These are phyloP conservation scores for Dactylellina parvicollis DNA, from an alignment of 2,329 filamentous ascomycete species.

Conservation along the genomic window DNA sequence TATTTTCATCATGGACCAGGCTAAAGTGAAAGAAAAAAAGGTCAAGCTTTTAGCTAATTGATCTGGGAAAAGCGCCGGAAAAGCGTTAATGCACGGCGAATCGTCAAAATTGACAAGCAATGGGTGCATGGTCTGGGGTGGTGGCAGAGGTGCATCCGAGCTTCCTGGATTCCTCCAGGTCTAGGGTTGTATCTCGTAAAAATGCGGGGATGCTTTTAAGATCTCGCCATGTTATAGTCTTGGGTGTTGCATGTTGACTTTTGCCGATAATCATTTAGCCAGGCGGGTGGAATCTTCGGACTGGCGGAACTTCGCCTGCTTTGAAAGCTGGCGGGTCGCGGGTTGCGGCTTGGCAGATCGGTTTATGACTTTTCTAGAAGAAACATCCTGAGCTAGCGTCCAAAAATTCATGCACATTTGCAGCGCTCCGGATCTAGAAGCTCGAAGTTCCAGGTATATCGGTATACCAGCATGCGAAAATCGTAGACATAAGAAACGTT, in stretches of 20 bases:
- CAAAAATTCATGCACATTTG: too few species aligned
- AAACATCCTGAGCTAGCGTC: too few species aligned
- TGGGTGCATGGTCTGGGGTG: conserved; percentile 26
- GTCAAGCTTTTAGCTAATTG: conserved; percentile 18
- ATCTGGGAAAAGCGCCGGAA: conserved; percentile 1
- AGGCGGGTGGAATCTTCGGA: conserved; percentile 40
- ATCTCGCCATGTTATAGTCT: not conserved
- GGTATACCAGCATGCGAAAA: not conserved
- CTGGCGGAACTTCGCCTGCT: conserved; percentile 17
- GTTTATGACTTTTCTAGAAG: too few species aligned
- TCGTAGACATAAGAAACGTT: not conserved
- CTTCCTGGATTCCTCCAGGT: conserved; percentile 47
- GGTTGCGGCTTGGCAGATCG: not conserved
- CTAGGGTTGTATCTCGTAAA: conserved; percentile 17
- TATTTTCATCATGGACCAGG: not conserved
- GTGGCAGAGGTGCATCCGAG: conserved; percentile 33
- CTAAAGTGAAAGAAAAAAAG: conserved; percentile 15
- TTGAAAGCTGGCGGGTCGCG: too few species aligned
- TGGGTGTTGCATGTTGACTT: conserved; percentile 20
- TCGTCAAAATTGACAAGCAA: conserved; percentile 11
- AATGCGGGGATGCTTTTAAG: conserved; percentile 38
- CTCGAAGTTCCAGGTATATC: too few species aligned
- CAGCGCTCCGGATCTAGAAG: not conserved
- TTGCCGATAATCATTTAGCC: conserved; percentile 43
- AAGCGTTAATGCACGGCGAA: conserved; percentile 12